Base-by-base conservation (phyloP, 148 eudicot genomes). In the Fagopyrum esculentum region DNA sequence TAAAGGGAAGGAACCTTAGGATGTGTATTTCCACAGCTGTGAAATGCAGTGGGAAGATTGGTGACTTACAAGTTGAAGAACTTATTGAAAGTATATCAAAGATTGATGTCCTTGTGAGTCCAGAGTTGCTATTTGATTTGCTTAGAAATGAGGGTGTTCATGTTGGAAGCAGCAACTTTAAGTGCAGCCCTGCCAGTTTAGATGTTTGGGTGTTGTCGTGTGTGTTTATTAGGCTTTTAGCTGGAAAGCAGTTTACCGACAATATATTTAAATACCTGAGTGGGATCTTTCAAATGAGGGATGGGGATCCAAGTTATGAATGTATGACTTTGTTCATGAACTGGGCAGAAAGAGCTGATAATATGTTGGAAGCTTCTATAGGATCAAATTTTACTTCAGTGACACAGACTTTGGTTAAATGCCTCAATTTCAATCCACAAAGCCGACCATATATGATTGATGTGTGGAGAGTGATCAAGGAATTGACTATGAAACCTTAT, bases 121-220 rank as follows among this genome's bases (percentile, higher is more conserved):
- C 97, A 7, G 97, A 89, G 82, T 50, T 91, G 75, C 50, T 91
- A 56, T 56, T 83, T 51, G 81, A 88, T 78, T 75, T 88, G 64
- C 45, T 84, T 17, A 50, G 4, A 17, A 79, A 71, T 75, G 80
- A 78, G 59, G 90, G 86, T 6, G 7, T 85, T 80, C 82, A 80
- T 69, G 45, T 85, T 10, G 84, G 74, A 55, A 73, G 45, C 43
- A 80, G 26, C 61, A 72, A 47, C 45, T 55, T 60, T 45, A 77
- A 66, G 73, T 81, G 46, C 69, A 56, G 57, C n/a, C 80, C 78
- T 46, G 59, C 69, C 82, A 77, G 81, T 76, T 87, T 89, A 26
- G 97, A 91, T 88, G 85, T 87, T 45, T 93, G 98, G 98, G 87
- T 83, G 43, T 72, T 93, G 59, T 91, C 89, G 56, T 91, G 89